These are phyloP conservation scores for Auxenochlorella protothecoides DNA, from an alignment of 139 green algal species.

Conservation along the genomic window DNA sequence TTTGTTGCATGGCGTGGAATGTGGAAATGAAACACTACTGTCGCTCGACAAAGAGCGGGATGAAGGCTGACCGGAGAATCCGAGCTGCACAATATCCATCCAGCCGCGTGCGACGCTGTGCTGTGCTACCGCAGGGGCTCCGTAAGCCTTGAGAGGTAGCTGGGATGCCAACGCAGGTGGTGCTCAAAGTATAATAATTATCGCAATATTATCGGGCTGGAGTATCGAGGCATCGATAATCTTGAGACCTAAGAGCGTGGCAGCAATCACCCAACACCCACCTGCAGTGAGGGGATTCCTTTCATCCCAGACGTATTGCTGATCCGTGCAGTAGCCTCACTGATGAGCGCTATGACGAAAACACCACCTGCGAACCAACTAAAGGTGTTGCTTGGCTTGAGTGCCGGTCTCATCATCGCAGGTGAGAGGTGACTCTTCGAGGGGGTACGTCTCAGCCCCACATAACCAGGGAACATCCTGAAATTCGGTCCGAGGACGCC, in stretches of 20 bases:
- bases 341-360: not conserved
- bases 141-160: too few species aligned
- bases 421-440: not conserved
- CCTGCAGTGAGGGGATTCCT: not conserved
- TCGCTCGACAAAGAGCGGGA: not conserved
- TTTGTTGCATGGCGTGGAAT: not conserved
- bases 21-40: not conserved
- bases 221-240: not conserved
- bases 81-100: too few species aligned
- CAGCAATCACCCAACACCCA: not conserved
- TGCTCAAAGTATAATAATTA: too few species aligned
- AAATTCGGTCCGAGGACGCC: too few species aligned
- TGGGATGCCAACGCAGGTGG: too few species aligned
- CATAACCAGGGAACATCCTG: not conserved
- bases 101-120: too few species aligned
- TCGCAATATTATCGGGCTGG: not conserved
- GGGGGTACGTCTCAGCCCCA: not conserved
- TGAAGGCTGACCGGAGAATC: not conserved
- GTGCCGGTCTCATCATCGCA: not conserved
- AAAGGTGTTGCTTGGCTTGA: not conserved
- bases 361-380: constrained; percentile 6
- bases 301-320: too few species aligned
- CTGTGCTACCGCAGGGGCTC: too few species aligned
- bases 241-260: too few species aligned
- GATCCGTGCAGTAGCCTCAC: not conserved